Base-by-base conservation (phyloP, 306 rosid species). In the Calophaca sinica region DNA sequence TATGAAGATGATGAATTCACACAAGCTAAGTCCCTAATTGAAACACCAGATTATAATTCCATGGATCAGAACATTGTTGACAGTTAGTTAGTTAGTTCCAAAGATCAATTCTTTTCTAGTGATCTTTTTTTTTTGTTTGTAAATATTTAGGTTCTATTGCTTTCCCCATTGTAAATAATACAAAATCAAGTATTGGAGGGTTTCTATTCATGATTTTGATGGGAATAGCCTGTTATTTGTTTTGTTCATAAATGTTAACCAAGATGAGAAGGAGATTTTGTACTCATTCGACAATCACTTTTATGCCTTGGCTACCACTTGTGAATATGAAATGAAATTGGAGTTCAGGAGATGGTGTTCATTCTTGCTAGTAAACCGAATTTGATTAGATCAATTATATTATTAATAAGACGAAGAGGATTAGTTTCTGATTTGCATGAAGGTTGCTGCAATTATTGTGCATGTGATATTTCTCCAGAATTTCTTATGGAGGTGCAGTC, bases 1-100 rank as follows among this genome's bases (percentile, higher is more conserved):
- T 20, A 52, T 68, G 97, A 78, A 58, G 86, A 83, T 33, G 87
- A 82, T 20, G 85, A 83, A 79, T 61, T 68, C 57, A 2, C 76
- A 12, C 74, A 70, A n/a, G 58, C 78, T 2, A 51, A 35, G 60
- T 35, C 26, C 46, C 62, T 68, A 32, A 61, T 63, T 50, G 83
- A 76, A 76, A 13, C 44, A 9, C 70, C 72, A 5, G 74, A 88
- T 62, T 79, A 54, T 51, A 58, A 71, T 33, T 33, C 36, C 12
- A 62, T 42, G 4, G 81, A 80, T 76, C 71, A 65, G 20, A 71
- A 60, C 59, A 54, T 46, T 11, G 71, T 15, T 50, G 86, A 83
- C 44, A 45, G 70, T 77, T 81, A 73, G 77, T 53, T 49, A 45
- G 70, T 77, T 81, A 73, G 77, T 53, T 63, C 28, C 41, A 66